A percentile compares a stretch with the other conserved stretches of the same genome.
These are phyloP conservation scores for Pythium aquatile DNA, from an alignment of 352 stramenopile genomes.

Conservation along the genomic window DNA sequence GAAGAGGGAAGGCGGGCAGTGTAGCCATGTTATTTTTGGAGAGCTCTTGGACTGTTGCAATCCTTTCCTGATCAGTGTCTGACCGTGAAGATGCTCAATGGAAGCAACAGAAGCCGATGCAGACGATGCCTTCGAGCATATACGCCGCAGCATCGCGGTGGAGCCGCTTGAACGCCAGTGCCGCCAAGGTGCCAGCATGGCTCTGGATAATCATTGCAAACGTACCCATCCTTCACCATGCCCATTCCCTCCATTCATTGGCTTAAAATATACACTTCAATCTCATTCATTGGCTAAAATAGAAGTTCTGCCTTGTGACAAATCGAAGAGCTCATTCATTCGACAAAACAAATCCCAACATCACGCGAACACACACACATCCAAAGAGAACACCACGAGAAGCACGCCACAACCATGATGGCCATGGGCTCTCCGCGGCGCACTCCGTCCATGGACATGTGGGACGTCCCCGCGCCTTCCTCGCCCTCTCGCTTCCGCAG, in stretches of 20 bases:
- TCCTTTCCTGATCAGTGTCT: too few relatives aligned
- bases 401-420: slow-evolving; percentile 15
- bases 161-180: too few relatives aligned
- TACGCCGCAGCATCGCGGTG: too few relatives aligned
- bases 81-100: too few relatives aligned
- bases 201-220: neutral
- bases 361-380: neutral
- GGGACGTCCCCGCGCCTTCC: slow-evolving; percentile 17
- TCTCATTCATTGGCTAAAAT: neutral
- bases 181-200: too few relatives aligned
- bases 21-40: slow-evolving; percentile 6
- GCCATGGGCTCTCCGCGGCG: slow-evolving; percentile 24
- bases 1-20: neutral
- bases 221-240: neutral
- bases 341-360: neutral
- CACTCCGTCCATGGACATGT: slow-evolving; percentile 26
- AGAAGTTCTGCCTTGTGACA: neutral
- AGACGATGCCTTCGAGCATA: too few relatives aligned
- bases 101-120: too few relatives aligned
- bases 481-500: neutral
- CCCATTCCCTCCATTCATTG: slow-evolving; percentile 8
- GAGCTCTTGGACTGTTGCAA: neutral
- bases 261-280: slow-evolving; percentile 2
- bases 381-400: neutral
- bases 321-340: slow-evolving; percentile 6